These are phyloP conservation scores for Vachellia pachyceras DNA, from an alignment of 306 rosid genomes.

Conservation along the genomic window DNA sequence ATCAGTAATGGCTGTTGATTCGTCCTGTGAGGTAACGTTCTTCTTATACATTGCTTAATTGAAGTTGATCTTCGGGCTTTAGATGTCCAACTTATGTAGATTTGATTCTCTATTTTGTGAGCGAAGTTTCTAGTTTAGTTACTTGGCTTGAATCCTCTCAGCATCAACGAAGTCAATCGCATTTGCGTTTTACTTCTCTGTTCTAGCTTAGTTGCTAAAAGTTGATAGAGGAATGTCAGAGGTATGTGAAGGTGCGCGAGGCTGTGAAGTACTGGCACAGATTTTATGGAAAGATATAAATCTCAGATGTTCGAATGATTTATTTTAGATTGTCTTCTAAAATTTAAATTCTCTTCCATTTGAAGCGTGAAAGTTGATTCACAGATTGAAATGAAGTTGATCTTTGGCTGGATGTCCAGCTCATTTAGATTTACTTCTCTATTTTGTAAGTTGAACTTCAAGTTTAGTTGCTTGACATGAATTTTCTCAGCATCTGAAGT, in stretches of 20 bases:
- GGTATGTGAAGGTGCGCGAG: conserved; percentile 6
- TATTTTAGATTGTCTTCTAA: neutral
- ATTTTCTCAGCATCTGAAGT: conserved; percentile 37
- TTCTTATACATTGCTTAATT: conserved; percentile 6
- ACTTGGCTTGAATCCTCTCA: conserved; percentile 4
- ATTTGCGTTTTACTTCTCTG: conserved; percentile 4
- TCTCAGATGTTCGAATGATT: conserved; percentile 9
- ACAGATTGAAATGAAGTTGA: conserved; percentile 20
- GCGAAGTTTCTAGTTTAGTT: conserved; percentile 41
- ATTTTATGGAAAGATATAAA: conserved; percentile 9
- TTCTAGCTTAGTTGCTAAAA: neutral
- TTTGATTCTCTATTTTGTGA: conserved; percentile 17
- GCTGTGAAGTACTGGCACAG: neutral
- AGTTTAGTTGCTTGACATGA: conserved; percentile 9
- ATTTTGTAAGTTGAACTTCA: conserved; percentile 41
- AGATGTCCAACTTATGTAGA: neutral
- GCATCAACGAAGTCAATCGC: conserved; percentile 20
- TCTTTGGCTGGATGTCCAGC: neutral
- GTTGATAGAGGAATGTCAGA: neutral
- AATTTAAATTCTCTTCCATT: neutral
- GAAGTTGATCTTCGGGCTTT: conserved; percentile 3
- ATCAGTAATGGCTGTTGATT: conserved; percentile 52
- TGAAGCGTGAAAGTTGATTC: conserved; percentile 32
- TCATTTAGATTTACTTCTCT: conserved; percentile 3
- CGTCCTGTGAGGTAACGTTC: conserved; percentile 51